phyloP scores from a whole-genome alignment of 495 filamentous ascomycete species.

The Chaetomidium leptoderma region DNA sequence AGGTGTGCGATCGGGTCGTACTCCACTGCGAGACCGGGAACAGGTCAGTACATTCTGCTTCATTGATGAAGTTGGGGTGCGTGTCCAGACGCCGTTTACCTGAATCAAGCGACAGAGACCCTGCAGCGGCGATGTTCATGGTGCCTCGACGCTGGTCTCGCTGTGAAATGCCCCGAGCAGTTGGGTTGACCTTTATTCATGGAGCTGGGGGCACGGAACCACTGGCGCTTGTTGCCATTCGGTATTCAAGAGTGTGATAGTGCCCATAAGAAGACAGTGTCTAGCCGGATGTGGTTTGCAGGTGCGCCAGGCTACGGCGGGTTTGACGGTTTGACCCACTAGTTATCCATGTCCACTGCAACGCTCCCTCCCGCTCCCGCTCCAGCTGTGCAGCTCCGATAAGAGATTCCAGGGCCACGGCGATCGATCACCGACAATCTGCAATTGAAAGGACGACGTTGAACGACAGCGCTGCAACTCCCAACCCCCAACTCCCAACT shows the following conservation, averaged over 20 bases:
- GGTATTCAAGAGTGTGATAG: not conserved
- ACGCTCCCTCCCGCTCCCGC: no score
- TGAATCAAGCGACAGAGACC: constrained; percentile 47
- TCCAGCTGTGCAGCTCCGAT: not conserved
- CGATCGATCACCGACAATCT: not conserved
- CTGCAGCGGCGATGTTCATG: constrained; percentile 46
- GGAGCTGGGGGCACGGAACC: no score
- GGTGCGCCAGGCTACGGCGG: no score
- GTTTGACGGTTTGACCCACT: no score
- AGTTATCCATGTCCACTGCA: no score
- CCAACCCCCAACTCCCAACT: no score
- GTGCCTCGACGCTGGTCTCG: constrained; percentile 10
- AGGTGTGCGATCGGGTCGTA: constrained; percentile 93
- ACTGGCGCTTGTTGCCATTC: not conserved
- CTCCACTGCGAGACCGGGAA: constrained; percentile 56
- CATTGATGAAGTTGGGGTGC: not conserved
- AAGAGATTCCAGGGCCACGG: not conserved
- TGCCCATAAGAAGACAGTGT: not conserved
- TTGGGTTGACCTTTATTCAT: not conserved
- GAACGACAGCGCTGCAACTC: no score
- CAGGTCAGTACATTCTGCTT: constrained; percentile 27
- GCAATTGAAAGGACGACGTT: not conserved
- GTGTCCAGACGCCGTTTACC: no score
- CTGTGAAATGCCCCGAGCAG: constrained; percentile 1
- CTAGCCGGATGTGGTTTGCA: not conserved